A percentile compares a stretch with the other conserved stretches of the same genome.
Evolutionary conservation across 1,139 yeast species (phyloP).

Genomic region (Suhomyces wounanorum): DNA sequence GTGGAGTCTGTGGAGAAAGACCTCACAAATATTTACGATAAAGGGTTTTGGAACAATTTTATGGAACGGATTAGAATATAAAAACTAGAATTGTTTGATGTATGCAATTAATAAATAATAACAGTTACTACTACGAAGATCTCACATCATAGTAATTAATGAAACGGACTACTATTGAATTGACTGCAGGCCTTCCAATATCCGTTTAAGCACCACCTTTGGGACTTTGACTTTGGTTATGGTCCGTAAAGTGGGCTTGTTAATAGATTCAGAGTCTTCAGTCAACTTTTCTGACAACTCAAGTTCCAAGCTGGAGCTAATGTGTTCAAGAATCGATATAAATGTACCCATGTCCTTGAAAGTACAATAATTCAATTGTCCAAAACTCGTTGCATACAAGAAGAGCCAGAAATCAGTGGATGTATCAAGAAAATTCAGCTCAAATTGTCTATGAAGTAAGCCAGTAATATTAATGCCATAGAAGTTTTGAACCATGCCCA

Average conservation of each 20-base stretch:
- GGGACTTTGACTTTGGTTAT: constrained; percentile 2
- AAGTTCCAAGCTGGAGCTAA: background rate
- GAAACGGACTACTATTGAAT: background rate
- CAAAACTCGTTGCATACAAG: background rate
- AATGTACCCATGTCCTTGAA: background rate
- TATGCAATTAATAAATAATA: background rate
- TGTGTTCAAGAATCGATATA: constrained; percentile 1
- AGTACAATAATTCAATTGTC: background rate
- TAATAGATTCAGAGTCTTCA: background rate
- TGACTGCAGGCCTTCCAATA: background rate
- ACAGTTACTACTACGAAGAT: background rate
- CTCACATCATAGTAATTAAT: background rate
- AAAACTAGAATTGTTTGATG: background rate
- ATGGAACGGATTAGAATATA: constrained; percentile 26
- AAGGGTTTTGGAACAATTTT: constrained; percentile 57
- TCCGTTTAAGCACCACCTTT: background rate
- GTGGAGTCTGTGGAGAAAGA: constrained; percentile 45
- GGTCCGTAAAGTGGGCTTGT: background rate
- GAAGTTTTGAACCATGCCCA: background rate
- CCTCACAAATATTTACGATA: constrained; percentile 66
- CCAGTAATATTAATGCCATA: background rate
- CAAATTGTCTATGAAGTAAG: background rate
- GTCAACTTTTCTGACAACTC: background rate
- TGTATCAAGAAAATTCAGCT: background rate
- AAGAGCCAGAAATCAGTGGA: constrained; percentile 2